Evolutionary conservation across 2,329 filamentous ascomycete genomes (phyloP).

Genomic region (Penicillium aurantiogriseum): DNA sequence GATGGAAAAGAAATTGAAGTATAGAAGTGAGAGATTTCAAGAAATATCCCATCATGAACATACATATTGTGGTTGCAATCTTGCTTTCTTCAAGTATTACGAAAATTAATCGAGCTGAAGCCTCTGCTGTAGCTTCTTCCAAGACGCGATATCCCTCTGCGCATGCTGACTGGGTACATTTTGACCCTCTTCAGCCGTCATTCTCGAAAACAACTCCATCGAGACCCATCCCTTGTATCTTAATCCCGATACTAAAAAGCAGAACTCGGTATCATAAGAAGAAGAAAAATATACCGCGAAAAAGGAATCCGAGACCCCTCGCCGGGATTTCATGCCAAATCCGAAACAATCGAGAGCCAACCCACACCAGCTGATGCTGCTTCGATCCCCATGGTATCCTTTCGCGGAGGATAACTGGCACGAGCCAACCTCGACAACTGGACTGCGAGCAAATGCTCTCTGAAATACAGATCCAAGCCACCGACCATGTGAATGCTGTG

Average conservation of each 20-base stretch:
- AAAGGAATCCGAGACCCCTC: not conserved
- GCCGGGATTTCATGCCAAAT: not conserved
- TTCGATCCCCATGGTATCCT: constrained; percentile 15
- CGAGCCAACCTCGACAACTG: constrained; percentile 16
- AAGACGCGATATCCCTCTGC: constrained; percentile 50
- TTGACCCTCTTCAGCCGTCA: constrained; percentile 54
- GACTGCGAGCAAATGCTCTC: constrained; percentile 19
- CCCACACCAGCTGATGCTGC: constrained; percentile 1
- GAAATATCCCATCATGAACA: not conserved
- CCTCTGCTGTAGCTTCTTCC: constrained; percentile 46
- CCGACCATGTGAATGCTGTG: constrained; percentile 16
- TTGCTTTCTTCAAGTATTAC: not conserved
- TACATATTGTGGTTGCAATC: not conserved
- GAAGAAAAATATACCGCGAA: not conserved
- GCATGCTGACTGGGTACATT: constrained; percentile 58
- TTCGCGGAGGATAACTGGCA: constrained; percentile 14
- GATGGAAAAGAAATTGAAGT: constrained; percentile 39
- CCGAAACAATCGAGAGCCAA: not conserved
- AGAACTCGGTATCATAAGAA: not conserved
- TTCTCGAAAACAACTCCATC: constrained; percentile 67
- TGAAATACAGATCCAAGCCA: constrained; percentile 17
- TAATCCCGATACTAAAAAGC: constrained; percentile 32
- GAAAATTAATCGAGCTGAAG: constrained; percentile 2
- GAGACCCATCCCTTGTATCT: constrained; percentile 69
- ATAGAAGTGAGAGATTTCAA: not conserved